Percentiles rank a stretch among this genome's conserved stretches.
phyloP scores from a whole-genome alignment of 2,329 filamentous ascomycete genomes.

The Emergomyces orientalis region DNA sequence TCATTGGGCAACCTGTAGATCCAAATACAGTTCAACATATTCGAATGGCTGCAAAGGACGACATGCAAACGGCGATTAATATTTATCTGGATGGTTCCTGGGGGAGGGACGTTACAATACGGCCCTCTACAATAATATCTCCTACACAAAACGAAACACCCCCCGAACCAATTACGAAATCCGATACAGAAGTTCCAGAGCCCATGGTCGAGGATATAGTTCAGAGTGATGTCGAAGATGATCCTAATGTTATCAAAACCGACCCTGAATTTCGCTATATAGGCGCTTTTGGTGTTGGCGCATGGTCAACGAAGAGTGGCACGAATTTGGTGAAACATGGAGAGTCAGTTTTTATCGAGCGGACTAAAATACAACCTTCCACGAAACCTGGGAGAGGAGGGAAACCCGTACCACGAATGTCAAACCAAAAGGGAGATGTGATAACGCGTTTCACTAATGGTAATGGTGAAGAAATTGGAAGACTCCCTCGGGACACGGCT shows the following conservation, averaged over 20 bases:
- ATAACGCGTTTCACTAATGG: slow-evolving; percentile 83
- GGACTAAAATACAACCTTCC: slow-evolving; percentile 63
- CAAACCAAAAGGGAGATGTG: slow-evolving; percentile 65
- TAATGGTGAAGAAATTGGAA: slow-evolving; percentile 71
- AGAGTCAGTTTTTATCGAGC: slow-evolving; percentile 76
- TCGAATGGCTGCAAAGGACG: slow-evolving; percentile 40
- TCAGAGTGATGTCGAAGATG: slow-evolving; percentile 7
- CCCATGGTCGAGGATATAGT: background rate
- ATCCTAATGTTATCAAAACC: background rate
- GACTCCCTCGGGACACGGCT: slow-evolving; percentile 76
- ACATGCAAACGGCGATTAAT: slow-evolving; percentile 54
- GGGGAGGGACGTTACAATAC: slow-evolving; percentile 31
- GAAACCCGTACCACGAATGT: slow-evolving; percentile 38
- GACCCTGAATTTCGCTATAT: slow-evolving; percentile 62
- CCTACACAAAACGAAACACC: background rate
- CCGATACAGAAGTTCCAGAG: background rate
- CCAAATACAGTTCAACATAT: slow-evolving; percentile 39
- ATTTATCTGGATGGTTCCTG: slow-evolving; percentile 57
- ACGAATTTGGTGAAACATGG: slow-evolving; percentile 65
- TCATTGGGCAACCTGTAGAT: slow-evolving; percentile 47
- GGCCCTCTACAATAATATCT: background rate
- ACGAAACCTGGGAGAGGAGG: slow-evolving; percentile 38
- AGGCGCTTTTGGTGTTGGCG: slow-evolving; percentile 82
- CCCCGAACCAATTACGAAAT: slow-evolving; percentile 1
- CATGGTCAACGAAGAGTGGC: slow-evolving; percentile 85